Conservation (phyloP, 1,139 yeast species). For the Yamadazyma pseudoaaseri region DNA sequence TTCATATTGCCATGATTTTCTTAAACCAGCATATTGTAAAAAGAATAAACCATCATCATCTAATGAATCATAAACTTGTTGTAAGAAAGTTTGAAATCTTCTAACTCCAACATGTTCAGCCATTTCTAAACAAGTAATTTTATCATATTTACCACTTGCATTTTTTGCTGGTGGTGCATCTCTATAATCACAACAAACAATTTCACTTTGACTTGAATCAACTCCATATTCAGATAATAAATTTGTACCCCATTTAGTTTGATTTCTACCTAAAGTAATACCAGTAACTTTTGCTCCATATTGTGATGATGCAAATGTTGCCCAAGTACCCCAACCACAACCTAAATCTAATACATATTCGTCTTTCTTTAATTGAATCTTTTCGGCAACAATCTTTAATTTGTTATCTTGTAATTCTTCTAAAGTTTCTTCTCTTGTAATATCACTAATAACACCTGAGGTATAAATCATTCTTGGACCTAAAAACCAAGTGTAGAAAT, state of each 20-base stretch:
- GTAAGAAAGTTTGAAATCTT: conserved; percentile 70
- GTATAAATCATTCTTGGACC: conserved; percentile 96
- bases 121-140: conserved; percentile 92
- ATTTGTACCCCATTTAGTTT: conserved; percentile 84
- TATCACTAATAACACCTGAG: conserved; percentile 79
- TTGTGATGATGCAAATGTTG: conserved; percentile 78
- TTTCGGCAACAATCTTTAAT: conserved; percentile 83
- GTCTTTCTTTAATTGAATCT: conserved; percentile 70
- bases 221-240: conserved; percentile 71
- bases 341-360: conserved; percentile 82
- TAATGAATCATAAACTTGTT: conserved; percentile 80
- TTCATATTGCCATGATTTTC: conserved; percentile 94
- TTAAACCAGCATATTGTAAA: conserved; percentile 86
- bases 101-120: conserved; percentile 96
- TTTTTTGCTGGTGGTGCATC: conserved; percentile 74
- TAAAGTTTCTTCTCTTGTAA: conserved; percentile 67
- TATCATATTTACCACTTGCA: conserved; percentile 67
- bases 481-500: conserved; percentile 89
- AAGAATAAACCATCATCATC: conserved; percentile 90
- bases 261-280: conserved; percentile 85
- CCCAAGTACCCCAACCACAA: conserved; percentile 97
- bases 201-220: conserved; percentile 64
- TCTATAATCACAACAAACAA: conserved; percentile 85
- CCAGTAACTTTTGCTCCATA: conserved; percentile 89
- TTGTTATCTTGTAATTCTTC: conserved; percentile 92